Base-by-base conservation (phyloP, 192 early-diverging fungal species). In the Coemansia sp. region DNA sequence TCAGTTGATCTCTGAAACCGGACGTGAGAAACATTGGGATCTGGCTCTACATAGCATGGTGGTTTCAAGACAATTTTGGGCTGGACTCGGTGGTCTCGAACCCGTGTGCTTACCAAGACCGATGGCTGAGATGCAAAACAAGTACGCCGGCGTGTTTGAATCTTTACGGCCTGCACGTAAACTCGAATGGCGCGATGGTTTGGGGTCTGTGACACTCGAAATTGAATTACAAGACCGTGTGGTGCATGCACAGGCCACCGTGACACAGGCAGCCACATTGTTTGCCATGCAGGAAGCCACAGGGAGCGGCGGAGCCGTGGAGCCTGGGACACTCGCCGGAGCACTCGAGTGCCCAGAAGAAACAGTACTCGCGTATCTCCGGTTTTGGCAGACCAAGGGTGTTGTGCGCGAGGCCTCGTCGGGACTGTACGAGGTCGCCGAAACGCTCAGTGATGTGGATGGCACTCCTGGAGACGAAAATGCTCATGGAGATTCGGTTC, bases 21-120 rank as follows among this genome's bases (percentile, higher is more conserved):
- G 43, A 2, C 18, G 8, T 18, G 9, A 32, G 5, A 35, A 58
- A 6, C 24, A 9, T 14, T 37, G 53, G 53, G 30, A 79, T 43
- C 55, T 72, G 37, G 33, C 55, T 14, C 38, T 82, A 27, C 65
- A 71, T 28, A 50, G 79, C 13, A 50, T 55, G 0, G 60, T 87
- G 13, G 65, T 85, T 5, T 89, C 87, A 3, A 67, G 80, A 24
- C 77, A 84, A 44, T 89, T 85, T 59, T 89, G 87, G 87, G 69
- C 80, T 8, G 35, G 42, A 17, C 50, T 74, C 10, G 57, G 70
- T 13, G 29, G 46, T 20, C 47, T 54, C 22, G 69, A 71, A 15
- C 41, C 42, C 9, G 57, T 81, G 4, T 43, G 46, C 2, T 37
- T 80, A 23, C 85, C 85, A 0, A n/a, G 42, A 10, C 38, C 29